phyloP scores from a whole-genome alignment of 2,329 filamentous ascomycete species.

The Zopfia rhizophila region DNA sequence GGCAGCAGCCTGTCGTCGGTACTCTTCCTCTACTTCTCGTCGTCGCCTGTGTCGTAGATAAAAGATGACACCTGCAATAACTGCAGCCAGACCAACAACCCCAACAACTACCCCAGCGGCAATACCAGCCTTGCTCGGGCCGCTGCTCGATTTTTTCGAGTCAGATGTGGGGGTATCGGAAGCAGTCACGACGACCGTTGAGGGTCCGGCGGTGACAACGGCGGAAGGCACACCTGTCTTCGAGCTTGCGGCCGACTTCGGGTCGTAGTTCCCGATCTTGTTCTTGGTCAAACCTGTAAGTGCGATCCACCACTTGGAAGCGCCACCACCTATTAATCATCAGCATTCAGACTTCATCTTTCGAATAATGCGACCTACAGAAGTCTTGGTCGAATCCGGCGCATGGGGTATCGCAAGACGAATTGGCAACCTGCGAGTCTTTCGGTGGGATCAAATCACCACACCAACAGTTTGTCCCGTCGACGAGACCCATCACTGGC shows the following conservation, averaged over 20 bases:
- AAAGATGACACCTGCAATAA: constrained; percentile 76
- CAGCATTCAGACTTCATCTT: constrained; percentile 26
- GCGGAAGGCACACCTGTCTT: constrained; percentile 22
- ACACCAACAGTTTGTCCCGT: constrained; percentile 75
- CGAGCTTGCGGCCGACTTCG: constrained; percentile 26
- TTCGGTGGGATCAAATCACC: constrained; percentile 73
- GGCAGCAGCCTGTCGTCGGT: constrained; percentile 81
- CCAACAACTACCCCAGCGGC: constrained; percentile 89
- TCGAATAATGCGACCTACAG: constrained; percentile 64
- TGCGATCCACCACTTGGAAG: constrained; percentile 61
- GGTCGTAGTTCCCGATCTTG: constrained; percentile 46
- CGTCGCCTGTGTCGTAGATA: constrained; percentile 80
- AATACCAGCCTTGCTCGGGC: constrained; percentile 81
- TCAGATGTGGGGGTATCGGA: constrained; percentile 54
- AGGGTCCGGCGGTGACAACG: constrained; percentile 34
- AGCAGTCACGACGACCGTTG: constrained; percentile 47
- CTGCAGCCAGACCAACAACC: constrained; percentile 73
- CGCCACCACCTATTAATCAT: constrained; percentile 65
- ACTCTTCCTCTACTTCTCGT: constrained; percentile 82
- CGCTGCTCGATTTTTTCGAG: constrained; percentile 59
- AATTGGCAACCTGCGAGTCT: constrained; percentile 64
- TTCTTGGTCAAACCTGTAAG: constrained; percentile 60
- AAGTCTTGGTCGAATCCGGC: constrained; percentile 69
- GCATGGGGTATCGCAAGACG: constrained; percentile 73
- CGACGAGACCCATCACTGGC: constrained; percentile 71